These are phyloP conservation scores for Pyrenochaeta sp. DNA, from an alignment of 2,329 filamentous ascomycete genomes.

Conservation along the genomic window DNA sequence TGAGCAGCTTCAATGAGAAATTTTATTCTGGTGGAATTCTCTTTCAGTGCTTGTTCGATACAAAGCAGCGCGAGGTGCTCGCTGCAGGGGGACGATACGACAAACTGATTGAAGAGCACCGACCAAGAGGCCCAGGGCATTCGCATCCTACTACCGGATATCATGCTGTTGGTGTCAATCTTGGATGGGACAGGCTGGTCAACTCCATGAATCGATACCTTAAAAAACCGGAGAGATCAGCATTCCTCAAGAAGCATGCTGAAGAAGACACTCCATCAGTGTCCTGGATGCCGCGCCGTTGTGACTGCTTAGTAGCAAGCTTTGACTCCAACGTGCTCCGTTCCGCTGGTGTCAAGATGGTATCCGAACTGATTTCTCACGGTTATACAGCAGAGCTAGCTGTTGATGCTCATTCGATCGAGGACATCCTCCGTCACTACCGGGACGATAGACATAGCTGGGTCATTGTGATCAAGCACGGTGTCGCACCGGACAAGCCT, in stretches of 20 bases:
- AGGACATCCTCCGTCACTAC: conserved; percentile 80
- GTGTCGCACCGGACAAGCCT: conserved; percentile 63
- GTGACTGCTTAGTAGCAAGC: conserved; percentile 88
- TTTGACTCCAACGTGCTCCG: conserved; percentile 82
- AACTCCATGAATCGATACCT: conserved; percentile 66
- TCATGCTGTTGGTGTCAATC: conserved; percentile 90
- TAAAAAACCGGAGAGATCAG: conserved; percentile 54
- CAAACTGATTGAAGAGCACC: conserved; percentile 82
- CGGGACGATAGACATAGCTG: conserved; percentile 82
- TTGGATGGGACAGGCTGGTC: conserved; percentile 85
- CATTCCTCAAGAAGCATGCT: conserved; percentile 74
- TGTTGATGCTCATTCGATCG: conserved; percentile 77
- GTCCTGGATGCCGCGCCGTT: conserved; percentile 62
- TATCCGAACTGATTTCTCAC: conserved; percentile 81
- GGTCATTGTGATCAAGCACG: conserved; percentile 88
- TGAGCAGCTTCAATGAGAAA: conserved; percentile 88
- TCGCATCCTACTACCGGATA: conserved; percentile 54
- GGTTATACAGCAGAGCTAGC: conserved; percentile 90
- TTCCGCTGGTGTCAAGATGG: conserved; percentile 77
- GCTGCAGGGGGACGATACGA: conserved; percentile 96
- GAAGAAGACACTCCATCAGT: conserved; percentile 61
- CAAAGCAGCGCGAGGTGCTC: conserved; percentile 81
- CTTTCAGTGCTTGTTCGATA: conserved; percentile 90
- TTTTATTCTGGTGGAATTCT: conserved; percentile 84
- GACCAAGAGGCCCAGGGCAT: conserved; percentile 71